Evolutionary conservation across 177 flowering plant genomes (phyloP).

Genomic region (Vitis hybrid): DNA sequence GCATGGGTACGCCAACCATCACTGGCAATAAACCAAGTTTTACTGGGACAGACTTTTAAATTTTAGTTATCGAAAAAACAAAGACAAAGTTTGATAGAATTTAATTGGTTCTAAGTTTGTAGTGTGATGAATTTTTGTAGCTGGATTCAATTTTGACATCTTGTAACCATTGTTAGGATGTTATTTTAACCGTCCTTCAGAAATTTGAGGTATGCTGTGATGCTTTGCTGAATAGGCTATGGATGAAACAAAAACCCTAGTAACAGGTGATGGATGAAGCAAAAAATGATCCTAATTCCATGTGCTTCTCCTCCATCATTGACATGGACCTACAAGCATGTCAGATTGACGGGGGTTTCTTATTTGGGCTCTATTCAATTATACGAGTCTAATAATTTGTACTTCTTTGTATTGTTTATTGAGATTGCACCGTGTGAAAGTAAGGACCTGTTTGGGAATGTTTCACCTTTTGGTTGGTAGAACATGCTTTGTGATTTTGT

Average conservation of each 20-base stretch:
- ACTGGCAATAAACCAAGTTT: constrained; percentile 15
- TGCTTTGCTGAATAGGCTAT: no score
- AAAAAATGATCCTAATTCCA: not conserved
- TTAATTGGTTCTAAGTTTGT: constrained; percentile 13
- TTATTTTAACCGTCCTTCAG: constrained; percentile 1
- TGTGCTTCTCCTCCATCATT: not conserved
- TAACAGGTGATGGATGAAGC: no score
- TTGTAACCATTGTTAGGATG: not conserved
- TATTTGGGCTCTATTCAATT: no score
- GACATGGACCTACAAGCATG: no score
- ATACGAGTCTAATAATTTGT: no score
- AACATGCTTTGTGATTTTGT: no score
- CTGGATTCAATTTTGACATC: constrained; percentile 14
- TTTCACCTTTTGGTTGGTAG: no score
- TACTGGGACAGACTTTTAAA: not conserved
- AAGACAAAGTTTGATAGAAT: constrained; percentile 4
- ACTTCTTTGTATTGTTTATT: no score
- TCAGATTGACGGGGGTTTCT: no score
- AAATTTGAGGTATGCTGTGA: not conserved
- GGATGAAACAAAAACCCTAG: no score
- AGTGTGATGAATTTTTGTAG: constrained; percentile 19
- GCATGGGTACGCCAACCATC: constrained; percentile 4
- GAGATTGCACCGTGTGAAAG: no score
- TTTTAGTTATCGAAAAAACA: not conserved
- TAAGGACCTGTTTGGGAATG: no score